Evolutionary conservation across 306 rosid species (phyloP).

Genomic region (Argentina anserina): DNA sequence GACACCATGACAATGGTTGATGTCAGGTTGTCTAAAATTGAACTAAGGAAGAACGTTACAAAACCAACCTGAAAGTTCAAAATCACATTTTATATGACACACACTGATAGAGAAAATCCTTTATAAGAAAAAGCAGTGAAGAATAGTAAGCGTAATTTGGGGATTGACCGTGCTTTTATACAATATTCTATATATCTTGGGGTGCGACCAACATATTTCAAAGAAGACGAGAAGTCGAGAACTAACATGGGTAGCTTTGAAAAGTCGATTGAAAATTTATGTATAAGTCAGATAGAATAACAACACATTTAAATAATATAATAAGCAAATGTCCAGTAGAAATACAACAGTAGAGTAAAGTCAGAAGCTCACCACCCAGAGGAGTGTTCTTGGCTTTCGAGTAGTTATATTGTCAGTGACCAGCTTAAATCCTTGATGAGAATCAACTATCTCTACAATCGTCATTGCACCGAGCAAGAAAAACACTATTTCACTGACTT

Average conservation of each 20-base stretch:
- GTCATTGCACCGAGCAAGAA: conserved; percentile 99
- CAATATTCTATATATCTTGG: not conserved
- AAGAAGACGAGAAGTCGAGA: not conserved
- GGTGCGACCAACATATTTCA: not conserved
- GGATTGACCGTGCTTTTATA: not conserved
- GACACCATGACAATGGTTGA: conserved; percentile 96
- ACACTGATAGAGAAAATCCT: not conserved
- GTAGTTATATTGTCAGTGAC: conserved; percentile 91
- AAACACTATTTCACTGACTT: conserved; percentile 95
- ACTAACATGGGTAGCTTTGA: not conserved
- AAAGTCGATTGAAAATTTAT: conserved; percentile 15
- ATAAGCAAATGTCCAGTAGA: not conserved
- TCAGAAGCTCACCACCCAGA: conserved; percentile 86
- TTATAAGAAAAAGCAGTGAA: not conserved
- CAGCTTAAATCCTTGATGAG: conserved; percentile 98
- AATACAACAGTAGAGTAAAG: conserved; percentile 17
- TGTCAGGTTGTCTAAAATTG: conserved; percentile 89
- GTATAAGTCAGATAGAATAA: not conserved
- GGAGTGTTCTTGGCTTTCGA: conserved; percentile 80
- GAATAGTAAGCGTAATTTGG: not conserved
- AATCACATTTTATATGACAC: conserved; percentile 20
- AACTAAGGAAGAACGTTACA: conserved; percentile 83
- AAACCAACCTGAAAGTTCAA: conserved; percentile 66
- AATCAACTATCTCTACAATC: conserved; percentile 84
- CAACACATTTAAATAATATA: not conserved